These are phyloP conservation scores for Collybiopsis confluens DNA, from an alignment of 768 basidiomycete genomes.

Conservation along the genomic window DNA sequence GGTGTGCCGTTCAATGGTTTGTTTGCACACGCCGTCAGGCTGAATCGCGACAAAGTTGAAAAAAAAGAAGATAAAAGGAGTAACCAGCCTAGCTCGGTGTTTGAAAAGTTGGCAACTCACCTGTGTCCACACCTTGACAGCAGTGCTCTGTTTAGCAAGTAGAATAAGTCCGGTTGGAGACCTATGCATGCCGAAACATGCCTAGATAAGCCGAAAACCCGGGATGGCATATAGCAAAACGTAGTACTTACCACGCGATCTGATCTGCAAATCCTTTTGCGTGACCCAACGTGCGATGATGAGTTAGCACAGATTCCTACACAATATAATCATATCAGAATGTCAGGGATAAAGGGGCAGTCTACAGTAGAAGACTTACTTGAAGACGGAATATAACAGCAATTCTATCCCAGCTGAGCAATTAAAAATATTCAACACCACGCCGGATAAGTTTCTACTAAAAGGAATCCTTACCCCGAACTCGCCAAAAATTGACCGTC, in stretches of 20 bases:
- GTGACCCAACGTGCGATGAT: slow-evolving; percentile 64
- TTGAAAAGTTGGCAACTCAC: slow-evolving; percentile 34
- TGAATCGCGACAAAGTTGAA: slow-evolving; percentile 19
- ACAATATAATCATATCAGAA: slow-evolving; percentile 2
- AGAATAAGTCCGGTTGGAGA: slow-evolving; percentile 60
- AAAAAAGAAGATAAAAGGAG: neutral
- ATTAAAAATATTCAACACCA: neutral
- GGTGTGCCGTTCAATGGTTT: slow-evolving; percentile 54
- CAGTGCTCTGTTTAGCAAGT: slow-evolving; percentile 59
- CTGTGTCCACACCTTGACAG: slow-evolving; percentile 72
- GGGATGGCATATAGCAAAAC: neutral
- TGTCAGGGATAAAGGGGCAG: neutral
- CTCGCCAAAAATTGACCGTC: slow-evolving; percentile 73
- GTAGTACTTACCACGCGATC: slow-evolving; percentile 56
- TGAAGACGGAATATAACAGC: slow-evolving; percentile 63
- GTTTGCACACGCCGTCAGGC: slow-evolving; percentile 68
- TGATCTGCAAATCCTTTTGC: slow-evolving; percentile 71
- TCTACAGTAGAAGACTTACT: slow-evolving; percentile 29
- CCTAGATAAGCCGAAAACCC: neutral
- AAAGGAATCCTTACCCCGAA: slow-evolving; percentile 41
- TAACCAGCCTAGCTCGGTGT: too few relatives aligned
- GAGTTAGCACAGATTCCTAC: slow-evolving; percentile 54
- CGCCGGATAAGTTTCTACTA: too few relatives aligned
- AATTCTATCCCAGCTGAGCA: slow-evolving; percentile 63
- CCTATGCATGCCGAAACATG: slow-evolving; percentile 31